Percentiles rank a stretch among this genome's conserved stretches.
phyloP scores from a whole-genome alignment of 768 basidiomycete species.

The Dacryopinax primogenitus region DNA sequence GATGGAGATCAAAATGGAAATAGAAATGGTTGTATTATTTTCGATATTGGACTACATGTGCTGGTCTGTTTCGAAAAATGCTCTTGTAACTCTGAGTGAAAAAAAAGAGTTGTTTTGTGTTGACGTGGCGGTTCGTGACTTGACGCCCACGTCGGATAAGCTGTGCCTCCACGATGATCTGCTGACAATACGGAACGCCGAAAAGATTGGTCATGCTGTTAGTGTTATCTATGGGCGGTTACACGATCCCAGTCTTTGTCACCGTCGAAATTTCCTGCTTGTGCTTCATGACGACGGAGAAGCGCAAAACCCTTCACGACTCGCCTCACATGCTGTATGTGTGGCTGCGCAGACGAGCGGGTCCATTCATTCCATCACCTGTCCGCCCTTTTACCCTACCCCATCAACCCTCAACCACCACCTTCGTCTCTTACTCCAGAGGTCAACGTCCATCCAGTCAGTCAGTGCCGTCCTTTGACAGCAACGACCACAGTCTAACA shows the following conservation, averaged over 20 bases:
- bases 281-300: not conserved
- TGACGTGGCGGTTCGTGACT: no score
- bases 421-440: not conserved
- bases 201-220: no score
- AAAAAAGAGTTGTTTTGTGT: no score
- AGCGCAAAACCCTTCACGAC: not conserved
- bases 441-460: not conserved
- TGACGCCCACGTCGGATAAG: no score
- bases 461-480: not conserved
- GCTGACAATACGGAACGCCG: no score
- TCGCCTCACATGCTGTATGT: not conserved
- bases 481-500: not conserved
- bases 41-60: no score
- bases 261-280: no score
- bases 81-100: no score
- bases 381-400: constrained; percentile 6
- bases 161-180: no score
- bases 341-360: not conserved
- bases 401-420: not conserved
- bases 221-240: no score
- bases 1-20: not conserved
- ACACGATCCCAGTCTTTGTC: no score
- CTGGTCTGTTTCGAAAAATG: no score
- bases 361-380: not conserved
- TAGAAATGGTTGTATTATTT: not conserved